phyloP scores from a whole-genome alignment of 2,329 filamentous ascomycete species.

The Xenosphaeropsis pyriputrescens region DNA sequence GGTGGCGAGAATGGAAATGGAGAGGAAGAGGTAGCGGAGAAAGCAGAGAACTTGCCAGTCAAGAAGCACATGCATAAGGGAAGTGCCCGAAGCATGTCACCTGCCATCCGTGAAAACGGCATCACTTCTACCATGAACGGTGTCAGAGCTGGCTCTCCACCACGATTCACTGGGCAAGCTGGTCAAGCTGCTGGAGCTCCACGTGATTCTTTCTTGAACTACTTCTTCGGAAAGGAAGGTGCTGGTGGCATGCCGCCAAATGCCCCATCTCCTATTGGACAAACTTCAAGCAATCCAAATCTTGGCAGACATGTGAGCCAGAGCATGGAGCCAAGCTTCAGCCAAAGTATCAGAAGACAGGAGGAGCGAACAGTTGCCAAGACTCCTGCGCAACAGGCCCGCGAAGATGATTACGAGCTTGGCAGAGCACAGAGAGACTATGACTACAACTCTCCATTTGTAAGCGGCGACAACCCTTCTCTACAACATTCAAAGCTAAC shows the following conservation, averaged over 20 bases:
- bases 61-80: constrained; percentile 38
- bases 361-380: constrained; percentile 27
- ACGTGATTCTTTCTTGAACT: constrained; percentile 89
- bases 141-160: constrained; percentile 42
- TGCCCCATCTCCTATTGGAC: constrained; percentile 20
- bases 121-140: constrained; percentile 57
- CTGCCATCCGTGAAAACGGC: constrained; percentile 56
- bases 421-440: constrained; percentile 18
- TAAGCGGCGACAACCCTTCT: constrained; percentile 21
- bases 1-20: constrained; percentile 56
- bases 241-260: constrained; percentile 25
- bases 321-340: constrained; percentile 65
- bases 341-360: constrained; percentile 66
- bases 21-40: constrained; percentile 29
- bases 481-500: constrained; percentile 7
- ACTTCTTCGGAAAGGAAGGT: constrained; percentile 96
- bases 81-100: constrained; percentile 66
- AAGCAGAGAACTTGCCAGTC: constrained; percentile 39
- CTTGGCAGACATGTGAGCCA: constrained; percentile 59
- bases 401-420: constrained; percentile 21
- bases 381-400: constrained; percentile 35
- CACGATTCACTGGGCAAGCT: constrained; percentile 42
- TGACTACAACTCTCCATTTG: constrained; percentile 28
- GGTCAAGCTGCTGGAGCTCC: constrained; percentile 47
- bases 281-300: constrained; percentile 18